Evolutionary conservation across 441 rosid genomes (phyloP).

Genomic region (Geranium incanum): DNA sequence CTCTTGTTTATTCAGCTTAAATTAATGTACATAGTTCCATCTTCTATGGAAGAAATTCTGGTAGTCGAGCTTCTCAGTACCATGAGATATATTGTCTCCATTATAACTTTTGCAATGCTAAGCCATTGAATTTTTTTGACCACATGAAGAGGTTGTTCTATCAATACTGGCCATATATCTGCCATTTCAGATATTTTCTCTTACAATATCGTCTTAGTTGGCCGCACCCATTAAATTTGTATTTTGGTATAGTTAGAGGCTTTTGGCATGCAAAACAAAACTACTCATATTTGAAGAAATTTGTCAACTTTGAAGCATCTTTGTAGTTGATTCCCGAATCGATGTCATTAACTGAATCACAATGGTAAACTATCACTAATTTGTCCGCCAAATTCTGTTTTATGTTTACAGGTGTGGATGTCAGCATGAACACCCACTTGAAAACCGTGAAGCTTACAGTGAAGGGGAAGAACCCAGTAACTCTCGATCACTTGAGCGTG

Average conservation of each 20-base stretch:
- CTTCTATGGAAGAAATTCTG: constrained; percentile 4
- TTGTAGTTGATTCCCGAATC: background rate
- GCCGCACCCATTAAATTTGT: background rate
- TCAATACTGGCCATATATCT: background rate
- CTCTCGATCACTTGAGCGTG: constrained; percentile 85
- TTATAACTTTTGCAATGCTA: background rate
- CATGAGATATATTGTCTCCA: background rate
- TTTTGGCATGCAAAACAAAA: background rate
- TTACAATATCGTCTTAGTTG: background rate
- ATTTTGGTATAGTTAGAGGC: background rate
- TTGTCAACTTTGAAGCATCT: background rate
- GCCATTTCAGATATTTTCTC: background rate
- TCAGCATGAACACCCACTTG: constrained; percentile 93
- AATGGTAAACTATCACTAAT: background rate
- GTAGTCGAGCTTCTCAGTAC: background rate
- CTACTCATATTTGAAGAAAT: background rate
- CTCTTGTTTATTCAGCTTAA: background rate
- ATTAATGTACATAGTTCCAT: background rate
- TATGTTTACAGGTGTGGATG: constrained; percentile 60
- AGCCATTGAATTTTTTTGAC: background rate
- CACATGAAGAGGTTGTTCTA: background rate
- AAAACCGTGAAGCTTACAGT: constrained; percentile 81
- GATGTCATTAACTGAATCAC: background rate
- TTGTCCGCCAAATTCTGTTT: background rate
- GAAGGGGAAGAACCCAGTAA: constrained; percentile 88